phyloP scores from a whole-genome alignment of 768 basidiomycete species.

The Hortiboletus campestris region DNA sequence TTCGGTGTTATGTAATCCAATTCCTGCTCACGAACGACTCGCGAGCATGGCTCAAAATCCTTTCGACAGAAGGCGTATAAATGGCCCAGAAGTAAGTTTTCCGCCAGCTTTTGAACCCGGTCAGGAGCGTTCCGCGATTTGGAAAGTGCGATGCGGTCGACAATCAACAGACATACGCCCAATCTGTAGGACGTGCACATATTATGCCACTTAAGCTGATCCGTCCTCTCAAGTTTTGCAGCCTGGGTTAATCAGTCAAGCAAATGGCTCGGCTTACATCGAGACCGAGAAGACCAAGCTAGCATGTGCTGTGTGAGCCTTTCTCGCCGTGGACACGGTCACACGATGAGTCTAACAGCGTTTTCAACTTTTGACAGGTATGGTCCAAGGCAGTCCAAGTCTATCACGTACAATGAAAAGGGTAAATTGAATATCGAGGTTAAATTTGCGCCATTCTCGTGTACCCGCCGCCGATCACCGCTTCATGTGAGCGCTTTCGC shows the following conservation, averaged over 20 bases:
- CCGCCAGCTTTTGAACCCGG: conserved; percentile 56
- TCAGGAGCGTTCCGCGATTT: conserved; percentile 22
- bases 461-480: conserved; percentile 70
- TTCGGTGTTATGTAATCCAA: conserved; percentile 21
- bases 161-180: conserved; percentile 68
- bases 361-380: conserved; percentile 48
- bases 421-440: conserved; percentile 93
- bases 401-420: conserved; percentile 76
- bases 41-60: conserved; percentile 47
- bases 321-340: not conserved
- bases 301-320: conserved; percentile 89
- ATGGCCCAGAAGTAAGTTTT: conserved; percentile 84
- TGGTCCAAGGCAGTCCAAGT: conserved; percentile 84
- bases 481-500: conserved; percentile 62
- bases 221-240: conserved; percentile 63
- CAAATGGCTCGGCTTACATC: conserved; percentile 96
- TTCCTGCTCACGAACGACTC: not conserved
- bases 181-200: conserved; percentile 61
- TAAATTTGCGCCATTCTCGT: conserved; percentile 95
- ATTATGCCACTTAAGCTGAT: not conserved
- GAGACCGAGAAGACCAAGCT: conserved; percentile 91
- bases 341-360: not conserved
- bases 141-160: conserved; percentile 48
- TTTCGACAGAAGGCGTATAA: conserved; percentile 85
- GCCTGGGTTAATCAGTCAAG: conserved; percentile 86